Base-by-base conservation (phyloP, 2,329 filamentous ascomycete species). In the Alternaria angustiovoidea region DNA sequence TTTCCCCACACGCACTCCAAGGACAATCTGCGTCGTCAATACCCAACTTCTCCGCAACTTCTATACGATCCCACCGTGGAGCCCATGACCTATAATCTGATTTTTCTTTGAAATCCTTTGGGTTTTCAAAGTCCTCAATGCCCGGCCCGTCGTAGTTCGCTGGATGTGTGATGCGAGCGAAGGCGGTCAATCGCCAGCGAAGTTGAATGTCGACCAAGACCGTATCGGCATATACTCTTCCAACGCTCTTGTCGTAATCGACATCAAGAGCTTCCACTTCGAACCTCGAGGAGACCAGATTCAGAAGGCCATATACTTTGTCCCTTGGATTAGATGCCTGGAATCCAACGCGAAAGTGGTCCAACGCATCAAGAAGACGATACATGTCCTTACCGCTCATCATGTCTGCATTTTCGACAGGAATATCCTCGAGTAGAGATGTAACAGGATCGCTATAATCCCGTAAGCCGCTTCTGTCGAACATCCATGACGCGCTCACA, bases 271-370 rank as follows among this genome's bases (percentile, higher is more conserved):
- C 5, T 0, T 24, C 22, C 0, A 24, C 22, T 24, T 24, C 22
- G 0, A 6, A 6, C 1, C 22, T 24, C 1, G 22, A 0, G 0
- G 22, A 24, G 22, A 24, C 5, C 5, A 24, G 22, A 6, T 24
- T 6, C 22, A 24, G 22, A 1, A 24, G 22, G 1, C 22, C 22
- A 1, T 24, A 24, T 24, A 24, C 22, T 24, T 24, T 24, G 22
- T 6, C 22, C 5, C 0, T 6, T 1, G 22, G 22, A 0, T 24
- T 0, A 24, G 22, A 0, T 1, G 22, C 22, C 22, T 6, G 5
- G 0, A 24, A 24, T 0, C 22, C 22, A 24, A 1, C 5, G 5
- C 22, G 22, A 24, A 24, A 24, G 22, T 0, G 1, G 0, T 24
- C 22, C 22, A 24, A 1, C 22, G 22, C 22, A 24, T 24, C 5